A percentile compares a stretch with the other conserved stretches of the same genome.
These are phyloP conservation scores for Cyberlindnera suaveolens DNA, from an alignment of 805 yeast genomes.

Conservation along the genomic window DNA sequence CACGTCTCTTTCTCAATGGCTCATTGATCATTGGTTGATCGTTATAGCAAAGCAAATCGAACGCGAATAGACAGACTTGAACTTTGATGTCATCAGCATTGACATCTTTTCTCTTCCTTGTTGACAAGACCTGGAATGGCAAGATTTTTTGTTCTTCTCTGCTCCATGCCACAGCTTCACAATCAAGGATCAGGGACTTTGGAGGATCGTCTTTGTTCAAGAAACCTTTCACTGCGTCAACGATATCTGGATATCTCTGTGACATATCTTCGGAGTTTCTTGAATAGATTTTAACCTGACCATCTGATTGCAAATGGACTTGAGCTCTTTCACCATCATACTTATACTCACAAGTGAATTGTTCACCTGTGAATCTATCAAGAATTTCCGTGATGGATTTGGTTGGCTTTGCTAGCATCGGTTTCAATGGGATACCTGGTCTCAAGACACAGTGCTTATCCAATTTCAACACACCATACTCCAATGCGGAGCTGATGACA, in stretches of 20 bases:
- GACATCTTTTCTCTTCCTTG: slow-evolving; percentile 92
- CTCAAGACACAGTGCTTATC: slow-evolving; percentile 64
- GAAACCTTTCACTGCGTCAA: slow-evolving; percentile 60
- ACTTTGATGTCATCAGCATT: slow-evolving; percentile 83
- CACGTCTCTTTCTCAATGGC: slow-evolving; percentile 67
- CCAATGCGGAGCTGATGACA: slow-evolving; percentile 58
- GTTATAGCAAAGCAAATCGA: slow-evolving; percentile 75
- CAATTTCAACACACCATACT: slow-evolving; percentile 62
- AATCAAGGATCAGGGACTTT: slow-evolving; percentile 72
- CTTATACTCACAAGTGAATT: slow-evolving; percentile 92
- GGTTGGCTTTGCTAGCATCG: slow-evolving; percentile 98
- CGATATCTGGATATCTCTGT: slow-evolving; percentile 86
- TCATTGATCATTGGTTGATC: slow-evolving; percentile 63
- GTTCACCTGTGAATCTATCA: slow-evolving; percentile 78
- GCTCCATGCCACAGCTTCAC: slow-evolving; percentile 99
- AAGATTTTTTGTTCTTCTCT: slow-evolving; percentile 66
- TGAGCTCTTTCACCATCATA: slow-evolving; percentile 99
- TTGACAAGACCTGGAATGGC: slow-evolving; percentile 90
- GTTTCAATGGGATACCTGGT: slow-evolving; percentile 93
- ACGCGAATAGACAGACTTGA: slow-evolving; percentile 86
- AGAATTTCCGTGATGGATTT: slow-evolving; percentile 88
- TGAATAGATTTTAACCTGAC: slow-evolving; percentile 73
- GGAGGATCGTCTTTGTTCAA: slow-evolving; percentile 26
- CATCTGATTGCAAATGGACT: slow-evolving; percentile 65
- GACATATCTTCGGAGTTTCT: slow-evolving; percentile 98